phyloP scores from a whole-genome alignment of 768 basidiomycete genomes.

The Steccherinum ochraceum region DNA sequence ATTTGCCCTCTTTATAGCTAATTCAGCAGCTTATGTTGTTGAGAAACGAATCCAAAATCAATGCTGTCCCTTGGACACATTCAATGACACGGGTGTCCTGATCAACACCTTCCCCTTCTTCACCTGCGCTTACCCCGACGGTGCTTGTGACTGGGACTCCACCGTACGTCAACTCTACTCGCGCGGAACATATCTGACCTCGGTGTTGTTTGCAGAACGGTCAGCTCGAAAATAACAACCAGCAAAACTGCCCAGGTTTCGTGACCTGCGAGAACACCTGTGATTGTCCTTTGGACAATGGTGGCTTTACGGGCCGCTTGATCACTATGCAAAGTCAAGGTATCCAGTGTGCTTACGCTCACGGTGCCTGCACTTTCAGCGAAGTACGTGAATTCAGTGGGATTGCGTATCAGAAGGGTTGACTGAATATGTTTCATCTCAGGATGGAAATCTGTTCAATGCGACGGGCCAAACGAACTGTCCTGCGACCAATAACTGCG shows the following conservation, averaged over 20 bases:
- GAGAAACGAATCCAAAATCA: not conserved
- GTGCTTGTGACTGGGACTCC: not conserved
- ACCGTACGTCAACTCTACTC: not conserved
- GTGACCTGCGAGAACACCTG: constrained; percentile 10
- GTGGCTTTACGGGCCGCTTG: constrained; percentile 12
- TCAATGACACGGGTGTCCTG: not conserved
- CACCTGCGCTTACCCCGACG: not conserved
- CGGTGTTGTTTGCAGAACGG: not conserved
- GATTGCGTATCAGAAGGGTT: not conserved
- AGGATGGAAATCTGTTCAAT: not conserved
- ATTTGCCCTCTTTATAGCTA: not conserved
- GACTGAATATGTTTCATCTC: not conserved
- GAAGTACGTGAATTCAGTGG: constrained; percentile 1
- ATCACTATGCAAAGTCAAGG: constrained; percentile 14
- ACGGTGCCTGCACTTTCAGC: constrained; percentile 16
- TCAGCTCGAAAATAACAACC: not conserved
- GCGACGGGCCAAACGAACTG: not conserved
- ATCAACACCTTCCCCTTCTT: not conserved
- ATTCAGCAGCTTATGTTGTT: not conserved
- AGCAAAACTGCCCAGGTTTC: not conserved
- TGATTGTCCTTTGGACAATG: constrained; percentile 14
- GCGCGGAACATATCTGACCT: not conserved
- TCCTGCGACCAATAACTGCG: not conserved
- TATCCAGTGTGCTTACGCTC: constrained; percentile 14
- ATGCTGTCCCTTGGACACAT: not conserved